phyloP scores from a whole-genome alignment of 2,329 filamentous ascomycete genomes.

The Aspergillus pseudoviridinutans region DNA sequence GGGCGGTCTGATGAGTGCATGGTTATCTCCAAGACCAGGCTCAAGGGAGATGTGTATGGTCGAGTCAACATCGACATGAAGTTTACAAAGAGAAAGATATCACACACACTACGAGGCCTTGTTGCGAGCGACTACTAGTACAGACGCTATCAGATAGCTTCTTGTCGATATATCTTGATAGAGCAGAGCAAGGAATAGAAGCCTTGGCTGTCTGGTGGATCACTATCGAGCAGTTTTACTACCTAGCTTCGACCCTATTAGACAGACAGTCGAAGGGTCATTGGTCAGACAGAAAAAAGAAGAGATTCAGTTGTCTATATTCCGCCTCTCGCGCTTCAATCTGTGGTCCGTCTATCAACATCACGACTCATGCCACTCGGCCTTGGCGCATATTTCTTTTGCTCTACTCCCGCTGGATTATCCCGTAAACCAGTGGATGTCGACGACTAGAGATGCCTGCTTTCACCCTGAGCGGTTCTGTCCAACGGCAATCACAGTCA shows the following conservation, averaged over 20 bases:
- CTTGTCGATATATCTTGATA: conserved; percentile 68
- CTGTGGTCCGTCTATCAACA: conserved; percentile 20
- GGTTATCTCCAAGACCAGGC: conserved; percentile 6
- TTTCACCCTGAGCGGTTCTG: conserved; percentile 3
- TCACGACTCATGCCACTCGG: conserved; percentile 16
- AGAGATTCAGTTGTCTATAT: conserved; percentile 36
- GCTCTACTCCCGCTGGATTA: conserved; percentile 21
- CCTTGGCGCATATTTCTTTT: conserved; percentile 13
- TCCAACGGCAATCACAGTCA: conserved; percentile 4
- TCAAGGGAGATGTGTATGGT: conserved; percentile 15
- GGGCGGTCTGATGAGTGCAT: conserved; percentile 6
- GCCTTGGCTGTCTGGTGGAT: conserved; percentile 34
- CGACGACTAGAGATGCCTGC: conserved; percentile 16
- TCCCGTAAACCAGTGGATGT: conserved; percentile 25
- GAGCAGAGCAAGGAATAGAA: conserved; percentile 55
- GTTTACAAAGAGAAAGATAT: conserved; percentile 23
- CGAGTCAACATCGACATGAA: conserved; percentile 17
- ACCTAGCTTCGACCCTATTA: conserved; percentile 72
- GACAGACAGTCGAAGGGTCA: conserved; percentile 59
- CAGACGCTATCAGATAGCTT: conserved; percentile 58
- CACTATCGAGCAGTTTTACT: conserved; percentile 44
- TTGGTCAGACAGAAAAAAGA: conserved; percentile 30
- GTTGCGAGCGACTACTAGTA: conserved; percentile 43
- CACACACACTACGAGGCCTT: conserved; percentile 29
- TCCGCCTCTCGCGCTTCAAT: conserved; percentile 32